Conservation (phyloP, 2,329 filamentous ascomycete species). For the Monilinia polystroma region DNA sequence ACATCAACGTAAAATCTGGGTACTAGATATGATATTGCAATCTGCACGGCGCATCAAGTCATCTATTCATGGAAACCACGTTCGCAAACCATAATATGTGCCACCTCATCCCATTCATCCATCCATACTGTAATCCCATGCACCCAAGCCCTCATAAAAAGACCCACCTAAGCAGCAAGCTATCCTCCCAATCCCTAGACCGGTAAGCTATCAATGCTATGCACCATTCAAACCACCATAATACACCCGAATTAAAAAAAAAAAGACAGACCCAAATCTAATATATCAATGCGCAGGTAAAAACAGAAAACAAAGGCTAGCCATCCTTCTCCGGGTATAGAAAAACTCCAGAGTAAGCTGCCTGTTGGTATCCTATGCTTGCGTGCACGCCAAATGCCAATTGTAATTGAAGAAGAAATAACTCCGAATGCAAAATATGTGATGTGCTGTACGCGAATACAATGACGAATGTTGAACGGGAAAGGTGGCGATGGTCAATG, state of each 20-base stretch:
- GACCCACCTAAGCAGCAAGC: slow-evolving; percentile 17
- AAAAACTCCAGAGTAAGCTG: slow-evolving; percentile 22
- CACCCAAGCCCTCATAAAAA: neutral
- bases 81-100: neutral
- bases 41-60: neutral
- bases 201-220: slow-evolving; percentile 23
- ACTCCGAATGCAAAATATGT: neutral
- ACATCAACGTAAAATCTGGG: neutral
- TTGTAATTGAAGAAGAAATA: neutral
- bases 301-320: slow-evolving; percentile 22
- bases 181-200: slow-evolving; percentile 21
- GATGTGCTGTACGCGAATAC: slow-evolving; percentile 11
- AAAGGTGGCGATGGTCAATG: neutral
- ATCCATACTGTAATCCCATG: neutral
- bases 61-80: neutral
- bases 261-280: neutral
- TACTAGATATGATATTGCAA: neutral
- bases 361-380: slow-evolving; percentile 15
- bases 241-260: slow-evolving; percentile 13
- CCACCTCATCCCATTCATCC: neutral
- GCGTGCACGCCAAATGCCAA: slow-evolving; percentile 1
- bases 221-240: slow-evolving; percentile 8
- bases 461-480: neutral
- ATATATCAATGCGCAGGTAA: slow-evolving; percentile 7
- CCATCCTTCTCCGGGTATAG: slow-evolving; percentile 22